Conservation (phyloP, 345 rosid species). For the Brassica nigra region DNA sequence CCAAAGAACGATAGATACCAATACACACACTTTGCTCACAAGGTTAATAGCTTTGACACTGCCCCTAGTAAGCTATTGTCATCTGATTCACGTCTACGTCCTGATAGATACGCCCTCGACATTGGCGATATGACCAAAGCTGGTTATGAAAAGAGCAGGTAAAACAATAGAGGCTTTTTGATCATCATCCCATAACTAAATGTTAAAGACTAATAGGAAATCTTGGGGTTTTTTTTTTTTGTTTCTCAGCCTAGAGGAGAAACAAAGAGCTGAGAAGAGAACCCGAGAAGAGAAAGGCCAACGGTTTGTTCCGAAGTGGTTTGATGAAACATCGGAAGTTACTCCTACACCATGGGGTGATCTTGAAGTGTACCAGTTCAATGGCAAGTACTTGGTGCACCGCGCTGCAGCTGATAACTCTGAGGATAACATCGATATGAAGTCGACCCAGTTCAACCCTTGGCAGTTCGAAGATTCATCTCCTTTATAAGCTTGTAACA, state of each 20-base stretch:
- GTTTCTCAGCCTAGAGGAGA: slow-evolving; percentile 44
- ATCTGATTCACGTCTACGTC: slow-evolving; percentile 79
- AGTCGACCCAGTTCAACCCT: slow-evolving; percentile 57
- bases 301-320: slow-evolving; percentile 64
- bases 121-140: slow-evolving; percentile 66
- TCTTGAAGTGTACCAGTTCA: slow-evolving; percentile 65
- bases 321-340: slow-evolving; percentile 56
- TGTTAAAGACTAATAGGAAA: neutral
- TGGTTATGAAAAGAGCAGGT: slow-evolving; percentile 75
- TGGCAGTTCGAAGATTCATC: slow-evolving; percentile 55
- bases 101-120: slow-evolving; percentile 76
- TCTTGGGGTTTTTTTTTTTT: neutral
- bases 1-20: slow-evolving; percentile 71
- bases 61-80: slow-evolving; percentile 70
- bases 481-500: slow-evolving; percentile 20
- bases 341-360: slow-evolving; percentile 82
- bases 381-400: slow-evolving; percentile 59
- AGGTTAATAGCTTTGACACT: slow-evolving; percentile 76
- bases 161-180: neutral
- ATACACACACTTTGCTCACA: slow-evolving; percentile 75
- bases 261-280: slow-evolving; percentile 72
- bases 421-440: slow-evolving; percentile 39
- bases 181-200: neutral
- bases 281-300: slow-evolving; percentile 59
- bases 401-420: slow-evolving; percentile 50